Evolutionary conservation across 169 alveolate genomes (phyloP), one percentile per base, ranked within the genome.

Genomic region (Eimeria necatrix): DNA sequence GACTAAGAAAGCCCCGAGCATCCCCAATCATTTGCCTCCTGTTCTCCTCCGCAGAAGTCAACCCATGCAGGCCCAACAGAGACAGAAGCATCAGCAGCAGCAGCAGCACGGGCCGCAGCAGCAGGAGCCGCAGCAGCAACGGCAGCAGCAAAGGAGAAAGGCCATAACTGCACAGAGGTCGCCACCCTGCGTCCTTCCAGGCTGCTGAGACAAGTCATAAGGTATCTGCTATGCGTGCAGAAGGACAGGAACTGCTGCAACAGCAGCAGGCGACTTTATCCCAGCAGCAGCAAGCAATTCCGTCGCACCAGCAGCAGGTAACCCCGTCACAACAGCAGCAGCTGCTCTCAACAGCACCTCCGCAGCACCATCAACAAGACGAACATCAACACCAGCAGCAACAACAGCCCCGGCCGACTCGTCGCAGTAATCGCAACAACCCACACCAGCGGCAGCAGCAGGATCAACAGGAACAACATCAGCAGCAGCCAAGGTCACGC

Each of bases 161-260:
- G 41, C 41, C 41, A 32, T 32, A 32, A 32, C 2, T 32, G 41
- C 41, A 2, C 41, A 32, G 41, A 32, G 2, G 41, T 32, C 41
- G 41, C 41, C 41, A 32, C 41, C 41, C 41, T 32, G 41, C 41
- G 41, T 32, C 41, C 41, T 41, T 49, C 86, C 84, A 41, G 61
- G 64, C 22, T 48, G 86, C 86, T 76, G 86, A 49, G 86, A 61
- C 86, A 20, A 48, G 86, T 20, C 68, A 8, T 59, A 32, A 49
- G 86, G 64, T 7, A 76, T 12, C 51, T 76, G 86, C 86, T 76
- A 76, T 76, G 86, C 64, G 86, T 32, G 86, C 86, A 46, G 86
- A 76, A 59, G 51, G 64, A 76, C 68, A 61, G 86, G 86, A 76
- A 32, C 86, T 76, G 86, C 86, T 76, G 86, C 86, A 76, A 20